Conservation (phyloP, 2,329 filamentous ascomycete genomes). For the Pseudocercospora pini-densiflorae region DNA sequence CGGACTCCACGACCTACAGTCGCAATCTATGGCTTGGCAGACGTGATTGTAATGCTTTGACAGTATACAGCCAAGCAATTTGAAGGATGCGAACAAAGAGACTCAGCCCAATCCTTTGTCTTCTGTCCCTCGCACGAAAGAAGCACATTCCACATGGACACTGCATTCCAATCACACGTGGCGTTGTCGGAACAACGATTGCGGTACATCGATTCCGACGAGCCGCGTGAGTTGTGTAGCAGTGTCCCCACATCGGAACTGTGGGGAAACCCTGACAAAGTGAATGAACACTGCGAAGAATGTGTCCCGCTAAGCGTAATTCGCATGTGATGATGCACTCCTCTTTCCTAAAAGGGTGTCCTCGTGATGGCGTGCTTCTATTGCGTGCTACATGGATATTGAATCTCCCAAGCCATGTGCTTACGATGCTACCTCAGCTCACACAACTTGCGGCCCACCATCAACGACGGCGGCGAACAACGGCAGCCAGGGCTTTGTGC, state of each 20-base stretch:
- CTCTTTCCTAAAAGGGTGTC: background rate
- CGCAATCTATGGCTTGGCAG: background rate
- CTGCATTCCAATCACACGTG: background rate
- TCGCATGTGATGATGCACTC: background rate
- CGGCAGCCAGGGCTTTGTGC: background rate
- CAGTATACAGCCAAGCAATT: too few relatives aligned
- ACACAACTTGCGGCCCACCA: background rate
- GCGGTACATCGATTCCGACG: background rate
- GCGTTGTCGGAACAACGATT: slow-evolving; percentile 2
- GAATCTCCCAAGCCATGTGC: slow-evolving; percentile 1
- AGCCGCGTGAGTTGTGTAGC: background rate
- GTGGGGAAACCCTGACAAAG: slow-evolving; percentile 4
- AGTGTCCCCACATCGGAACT: background rate
- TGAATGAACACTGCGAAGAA: slow-evolving; percentile 1
- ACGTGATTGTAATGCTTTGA: background rate
- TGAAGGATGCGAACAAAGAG: background rate
- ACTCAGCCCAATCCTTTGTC: background rate
- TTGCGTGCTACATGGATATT: slow-evolving; percentile 3
- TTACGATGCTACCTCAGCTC: background rate
- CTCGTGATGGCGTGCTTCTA: slow-evolving; percentile 1
- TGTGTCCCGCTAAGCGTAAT: slow-evolving; percentile 6
- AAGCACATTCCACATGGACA: background rate
- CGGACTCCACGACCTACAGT: background rate
- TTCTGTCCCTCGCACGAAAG: background rate
- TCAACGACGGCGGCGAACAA: background rate